Conservation (phyloP, 768 basidiomycete genomes). For the Lactarius hengduanensis region DNA sequence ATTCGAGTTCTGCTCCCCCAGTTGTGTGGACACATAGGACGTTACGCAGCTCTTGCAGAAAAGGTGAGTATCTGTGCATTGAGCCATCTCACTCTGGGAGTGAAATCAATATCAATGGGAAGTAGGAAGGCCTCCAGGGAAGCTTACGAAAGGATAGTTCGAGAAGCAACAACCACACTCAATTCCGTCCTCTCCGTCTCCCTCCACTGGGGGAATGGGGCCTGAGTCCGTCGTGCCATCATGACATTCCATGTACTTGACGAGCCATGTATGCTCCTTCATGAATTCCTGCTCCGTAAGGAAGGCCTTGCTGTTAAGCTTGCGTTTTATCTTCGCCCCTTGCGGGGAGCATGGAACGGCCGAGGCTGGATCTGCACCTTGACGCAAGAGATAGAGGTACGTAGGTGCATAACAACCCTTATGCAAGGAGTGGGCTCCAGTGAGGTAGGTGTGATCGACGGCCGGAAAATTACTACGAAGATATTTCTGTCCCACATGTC, state of each 20-base stretch:
- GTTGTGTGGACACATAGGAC: constrained; percentile 61
- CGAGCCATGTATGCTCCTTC: constrained; percentile 40
- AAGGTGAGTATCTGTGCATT: constrained; percentile 86
- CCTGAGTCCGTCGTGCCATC: constrained; percentile 16
- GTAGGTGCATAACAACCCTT: constrained; percentile 65
- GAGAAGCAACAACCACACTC: constrained; percentile 90
- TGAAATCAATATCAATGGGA: constrained; percentile 5
- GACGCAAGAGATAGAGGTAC: constrained; percentile 49
- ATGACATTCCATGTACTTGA: constrained; percentile 33
- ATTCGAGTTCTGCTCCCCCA: constrained; percentile 59
- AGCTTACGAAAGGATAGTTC: constrained; percentile 66
- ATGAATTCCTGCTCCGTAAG: constrained; percentile 36
- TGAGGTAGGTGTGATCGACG: constrained; percentile 56
- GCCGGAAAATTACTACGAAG: constrained; percentile 57
- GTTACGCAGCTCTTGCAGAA: constrained; percentile 78
- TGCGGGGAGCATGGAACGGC: constrained; percentile 38
- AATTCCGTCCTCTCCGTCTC: constrained; percentile 55
- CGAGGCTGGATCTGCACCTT: constrained; percentile 37
- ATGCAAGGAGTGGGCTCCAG: constrained; percentile 39
- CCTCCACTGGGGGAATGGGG: constrained; percentile 35
- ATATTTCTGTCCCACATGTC: constrained; percentile 41
- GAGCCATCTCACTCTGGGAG: constrained; percentile 73
- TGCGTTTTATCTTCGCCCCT: constrained; percentile 36
- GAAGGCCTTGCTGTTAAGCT: background rate
- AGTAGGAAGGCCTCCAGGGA: background rate